phyloP scores from a whole-genome alignment of 1,284 basidiomycete species.

The Pseudozyma sp. region DNA sequence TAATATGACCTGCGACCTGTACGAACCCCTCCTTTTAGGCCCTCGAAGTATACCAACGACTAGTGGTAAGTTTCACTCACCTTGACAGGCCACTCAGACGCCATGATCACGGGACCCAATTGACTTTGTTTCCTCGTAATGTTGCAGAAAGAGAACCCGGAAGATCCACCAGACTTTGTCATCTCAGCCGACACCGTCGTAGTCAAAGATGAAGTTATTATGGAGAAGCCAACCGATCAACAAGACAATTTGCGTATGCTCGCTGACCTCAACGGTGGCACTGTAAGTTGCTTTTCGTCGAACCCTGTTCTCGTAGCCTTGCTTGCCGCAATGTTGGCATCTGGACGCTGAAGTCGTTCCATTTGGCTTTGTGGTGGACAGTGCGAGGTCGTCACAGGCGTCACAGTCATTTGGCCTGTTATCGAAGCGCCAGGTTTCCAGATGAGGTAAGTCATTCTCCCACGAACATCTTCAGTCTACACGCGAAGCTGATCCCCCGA shows the following conservation, averaged over 20 bases:
- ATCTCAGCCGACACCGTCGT: conserved; percentile 74
- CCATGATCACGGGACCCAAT: background rate
- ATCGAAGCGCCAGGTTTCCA: conserved; percentile 86
- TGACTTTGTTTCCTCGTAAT: background rate
- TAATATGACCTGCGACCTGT: too few relatives aligned
- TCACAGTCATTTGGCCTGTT: conserved; percentile 79
- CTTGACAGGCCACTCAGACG: background rate
- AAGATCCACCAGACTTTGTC: conserved; percentile 90
- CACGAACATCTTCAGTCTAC: background rate
- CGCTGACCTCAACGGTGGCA: conserved; percentile 77
- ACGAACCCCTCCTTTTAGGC: too few relatives aligned
- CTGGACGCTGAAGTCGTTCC: background rate
- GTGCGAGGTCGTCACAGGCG: conserved; percentile 66
- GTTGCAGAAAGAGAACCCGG: conserved; percentile 73
- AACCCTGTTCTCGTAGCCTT: background rate
- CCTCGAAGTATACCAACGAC: conserved; percentile 61
- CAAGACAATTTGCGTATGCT: conserved; percentile 90
- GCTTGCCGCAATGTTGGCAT: background rate
- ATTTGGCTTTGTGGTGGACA: conserved; percentile 1
- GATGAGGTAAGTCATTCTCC: conserved; percentile 74
- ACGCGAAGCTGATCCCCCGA: background rate
- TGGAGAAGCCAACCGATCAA: conserved; percentile 87
- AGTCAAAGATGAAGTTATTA: conserved; percentile 71
- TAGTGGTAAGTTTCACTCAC: conserved; percentile 46
- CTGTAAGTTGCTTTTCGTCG: conserved; percentile 15